phyloP scores from a whole-genome alignment of 2,329 filamentous ascomycete genomes.

The Didymosphaeria variabile region DNA sequence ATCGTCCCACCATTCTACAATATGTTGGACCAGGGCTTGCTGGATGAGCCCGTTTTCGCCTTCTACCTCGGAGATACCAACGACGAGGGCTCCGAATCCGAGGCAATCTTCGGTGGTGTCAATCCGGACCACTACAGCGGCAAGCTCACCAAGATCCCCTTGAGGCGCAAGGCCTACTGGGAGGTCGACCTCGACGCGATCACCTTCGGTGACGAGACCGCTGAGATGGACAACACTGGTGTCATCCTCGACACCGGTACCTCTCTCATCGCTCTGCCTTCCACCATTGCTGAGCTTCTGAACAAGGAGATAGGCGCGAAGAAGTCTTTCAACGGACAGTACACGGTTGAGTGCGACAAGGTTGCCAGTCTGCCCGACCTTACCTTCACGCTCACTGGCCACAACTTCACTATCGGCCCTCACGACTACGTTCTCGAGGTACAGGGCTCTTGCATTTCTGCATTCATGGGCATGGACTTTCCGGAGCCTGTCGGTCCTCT shows the following conservation, averaged over 20 bases:
- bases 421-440: constrained; percentile 97
- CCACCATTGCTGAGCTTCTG: constrained; percentile 89
- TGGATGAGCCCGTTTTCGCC: constrained; percentile 93
- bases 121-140: constrained; percentile 84
- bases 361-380: constrained; percentile 86
- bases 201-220: constrained; percentile 83
- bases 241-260: constrained; percentile 98
- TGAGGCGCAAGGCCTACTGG: constrained; percentile 99
- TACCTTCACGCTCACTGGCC: constrained; percentile 86
- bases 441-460: constrained; percentile 93
- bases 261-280: constrained; percentile 94
- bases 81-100: constrained; percentile 74
- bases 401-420: constrained; percentile 90
- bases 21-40: constrained; percentile 86
- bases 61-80: constrained; percentile 89
- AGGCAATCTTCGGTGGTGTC: constrained; percentile 88
- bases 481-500: constrained; percentile 88
- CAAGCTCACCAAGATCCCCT: constrained; percentile 89
- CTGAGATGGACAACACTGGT: constrained; percentile 92
- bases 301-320: constrained; percentile 98
- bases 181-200: constrained; percentile 96
- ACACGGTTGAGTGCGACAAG: constrained; percentile 88
- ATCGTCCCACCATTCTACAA: constrained; percentile 97
- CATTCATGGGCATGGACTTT: constrained; percentile 93
- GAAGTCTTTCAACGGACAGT: constrained; percentile 98